These are phyloP conservation scores for Colletotrichum liriopes DNA, from an alignment of 2,329 filamentous ascomycete species.

Conservation along the genomic window DNA sequence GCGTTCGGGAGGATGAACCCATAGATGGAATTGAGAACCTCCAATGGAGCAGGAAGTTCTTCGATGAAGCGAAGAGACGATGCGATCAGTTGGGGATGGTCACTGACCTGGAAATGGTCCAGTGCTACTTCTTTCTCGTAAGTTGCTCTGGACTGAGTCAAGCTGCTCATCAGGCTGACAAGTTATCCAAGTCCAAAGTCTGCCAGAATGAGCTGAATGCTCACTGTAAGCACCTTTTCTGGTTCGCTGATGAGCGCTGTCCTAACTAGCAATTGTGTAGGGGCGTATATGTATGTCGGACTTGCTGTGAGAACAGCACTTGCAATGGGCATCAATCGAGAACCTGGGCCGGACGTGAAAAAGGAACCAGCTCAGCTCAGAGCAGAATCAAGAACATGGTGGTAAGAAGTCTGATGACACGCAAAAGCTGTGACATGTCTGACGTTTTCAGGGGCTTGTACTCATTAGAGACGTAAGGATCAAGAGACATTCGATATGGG, in stretches of 20 bases:
- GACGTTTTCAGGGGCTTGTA: constrained; percentile 55
- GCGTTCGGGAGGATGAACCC: constrained; percentile 59
- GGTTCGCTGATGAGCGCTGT: fast-evolving
- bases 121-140: constrained; percentile 63
- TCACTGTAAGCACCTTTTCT: constrained; percentile 53
- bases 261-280: constrained; percentile 36
- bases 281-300: constrained; percentile 64
- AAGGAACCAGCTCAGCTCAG: constrained; percentile 51
- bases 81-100: constrained; percentile 58
- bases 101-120: constrained; percentile 64
- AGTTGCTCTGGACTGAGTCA: neutral
- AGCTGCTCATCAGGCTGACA: neutral
- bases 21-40: constrained; percentile 61
- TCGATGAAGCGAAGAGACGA: constrained; percentile 57
- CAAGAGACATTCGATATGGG: too few relatives aligned
- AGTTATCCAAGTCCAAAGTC: constrained; percentile 55
- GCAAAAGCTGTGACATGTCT: neutral
- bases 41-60: constrained; percentile 63
- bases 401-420: constrained; percentile 50
- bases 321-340: constrained; percentile 63
- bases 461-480: constrained; percentile 59
- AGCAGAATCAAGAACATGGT: constrained; percentile 62
- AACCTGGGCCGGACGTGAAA: constrained; percentile 51
- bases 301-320: constrained; percentile 63
- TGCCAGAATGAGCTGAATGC: constrained; percentile 66